Evolutionary conservation across 2,329 filamentous ascomycete genomes (phyloP), one percentile per base, ranked within the genome.

Genomic region (Thermoascus crustaceus): DNA sequence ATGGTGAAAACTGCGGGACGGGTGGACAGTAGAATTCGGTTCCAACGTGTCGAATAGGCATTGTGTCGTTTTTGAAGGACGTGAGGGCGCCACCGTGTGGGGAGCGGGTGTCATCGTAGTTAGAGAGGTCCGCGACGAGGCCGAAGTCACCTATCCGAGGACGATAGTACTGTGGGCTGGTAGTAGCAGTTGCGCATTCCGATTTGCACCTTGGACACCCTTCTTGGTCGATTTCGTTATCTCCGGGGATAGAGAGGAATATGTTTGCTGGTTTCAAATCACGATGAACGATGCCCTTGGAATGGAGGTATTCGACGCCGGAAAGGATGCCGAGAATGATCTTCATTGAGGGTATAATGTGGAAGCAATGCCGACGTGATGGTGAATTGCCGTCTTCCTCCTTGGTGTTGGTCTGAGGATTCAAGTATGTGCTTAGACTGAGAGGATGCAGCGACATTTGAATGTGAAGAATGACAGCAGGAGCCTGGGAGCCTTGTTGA

Each of bases 241-340:
- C 67, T 11, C 71, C 67, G 3, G 65, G 54, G 1, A 62, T 59
- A 2, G 72, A 73, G 0, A 83, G 60, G 54, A 83, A 81, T 18
- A 83, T 73, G 44, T 83, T 83, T 3, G 72, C 75, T 0, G 79
- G 79, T 47, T 83, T 83, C 14, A 83, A 63, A 48, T 83, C 79
- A 7, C 78, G 73, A 47, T 83, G 79, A 0, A 81, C 68, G 31
- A 82, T 72, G 4, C 68, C 67, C 39, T 75, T 67, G 0, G 63
- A 58, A 46, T 83, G 79, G 2, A 82, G 64, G 46, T 83, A 82
- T 38, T 78, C 69, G 3, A 82, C 70, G 1, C 78, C 79, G 6
- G 76, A 71, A 1, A 81, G 57, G 19, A 82, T 72, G 1, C 69
- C 68, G 8, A 72, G 55, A n/a, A 82, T 61, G 1, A 83, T 60